Evolutionary conservation across 306 rosid genomes (phyloP), one percentile per base, ranked within the genome.

Genomic region (Aeschynomene evenia): DNA sequence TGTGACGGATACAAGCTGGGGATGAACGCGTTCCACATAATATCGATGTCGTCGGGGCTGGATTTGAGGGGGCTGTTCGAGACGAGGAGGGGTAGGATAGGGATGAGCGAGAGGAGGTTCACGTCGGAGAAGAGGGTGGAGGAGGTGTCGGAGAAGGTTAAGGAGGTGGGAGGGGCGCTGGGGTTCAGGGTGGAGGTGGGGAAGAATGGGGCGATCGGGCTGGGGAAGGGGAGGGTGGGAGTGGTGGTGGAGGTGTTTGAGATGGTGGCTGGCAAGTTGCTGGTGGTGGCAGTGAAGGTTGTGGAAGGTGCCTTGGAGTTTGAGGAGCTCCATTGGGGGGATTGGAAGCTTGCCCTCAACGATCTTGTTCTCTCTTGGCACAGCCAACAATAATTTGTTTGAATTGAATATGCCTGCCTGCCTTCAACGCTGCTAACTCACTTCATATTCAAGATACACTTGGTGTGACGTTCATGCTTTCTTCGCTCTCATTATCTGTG

Each of bases 1-100:
- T 18, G 77, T 11, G 72, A 63, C 4, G 66, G 76, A 10, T 62
- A 50, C 28, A 79, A 63, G 0, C 57, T 81, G 6, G 84, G 81
- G 14, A 66, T 76, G 82, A 93, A 90, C 49, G 98, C 98, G 0
- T 93, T 93, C n/a, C 88, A 93, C n/a, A 88, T 93, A 70, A 93
- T 93, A 23, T 90, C 94, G 2, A 77, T 93, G 86, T 90, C 98
- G 1, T 85, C 98, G 36, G 98, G 97, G 40, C 40, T 93, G 83
- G 85, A 93, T 24, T 58, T 93, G 61, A 84, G 94, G 13, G 91
- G 98, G 36, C 56, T 93, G 52, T 86, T 93, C 4, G 96, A 88
- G 58, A 78, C 85, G 77, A 53, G 72, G 43, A 49, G 45, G 66
- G 56, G 29, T 4, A 18, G 28, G 14, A 39, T 52, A 60, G 79